A percentile compares a stretch with the other conserved stretches of the same genome.
These are phyloP conservation scores for Pezicula carpinea DNA, from an alignment of 2,329 filamentous ascomycete species.

Conservation along the genomic window DNA sequence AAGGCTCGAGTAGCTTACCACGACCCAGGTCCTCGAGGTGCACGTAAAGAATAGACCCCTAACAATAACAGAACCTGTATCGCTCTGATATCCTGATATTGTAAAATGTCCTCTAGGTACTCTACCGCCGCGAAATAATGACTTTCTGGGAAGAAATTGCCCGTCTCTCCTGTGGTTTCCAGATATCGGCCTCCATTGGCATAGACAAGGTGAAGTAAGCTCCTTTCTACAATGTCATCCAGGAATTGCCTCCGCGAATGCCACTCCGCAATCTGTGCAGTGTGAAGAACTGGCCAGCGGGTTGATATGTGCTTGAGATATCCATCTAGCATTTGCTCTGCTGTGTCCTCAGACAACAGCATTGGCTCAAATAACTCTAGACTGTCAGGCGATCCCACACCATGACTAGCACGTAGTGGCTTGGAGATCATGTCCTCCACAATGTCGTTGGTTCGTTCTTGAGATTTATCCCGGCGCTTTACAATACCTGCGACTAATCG, in stretches of 20 bases:
- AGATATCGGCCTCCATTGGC: conserved; percentile 28
- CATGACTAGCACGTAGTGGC: background rate
- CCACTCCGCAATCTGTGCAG: conserved; percentile 17
- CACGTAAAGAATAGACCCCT: conserved; percentile 30
- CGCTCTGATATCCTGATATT: conserved; percentile 29
- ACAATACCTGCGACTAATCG: conserved; percentile 19
- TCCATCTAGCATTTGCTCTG: conserved; percentile 19
- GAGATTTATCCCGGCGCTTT: conserved; percentile 12
- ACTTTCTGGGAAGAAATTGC: conserved; percentile 24
- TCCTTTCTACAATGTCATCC: conserved; percentile 14
- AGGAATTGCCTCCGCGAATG: conserved; percentile 16
- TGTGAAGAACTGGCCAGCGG: conserved; percentile 22
- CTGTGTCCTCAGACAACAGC: conserved; percentile 17
- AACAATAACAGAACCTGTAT: conserved; percentile 30
- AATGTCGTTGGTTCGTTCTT: background rate
- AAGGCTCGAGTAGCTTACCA: conserved; percentile 15
- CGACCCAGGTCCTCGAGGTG: conserved; percentile 30
- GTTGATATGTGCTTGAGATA: conserved; percentile 25
- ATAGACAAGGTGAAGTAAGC: conserved; percentile 26
- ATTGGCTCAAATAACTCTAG: conserved; percentile 9
- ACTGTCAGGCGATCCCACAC: background rate
- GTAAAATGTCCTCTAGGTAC: conserved; percentile 29
- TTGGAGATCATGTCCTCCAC: conserved; percentile 1
- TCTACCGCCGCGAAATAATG: conserved; percentile 28
- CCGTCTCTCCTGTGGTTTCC: conserved; percentile 26